Base-by-base conservation (phyloP, 345 rosid genomes). In the Geranium rotundifolium region DNA sequence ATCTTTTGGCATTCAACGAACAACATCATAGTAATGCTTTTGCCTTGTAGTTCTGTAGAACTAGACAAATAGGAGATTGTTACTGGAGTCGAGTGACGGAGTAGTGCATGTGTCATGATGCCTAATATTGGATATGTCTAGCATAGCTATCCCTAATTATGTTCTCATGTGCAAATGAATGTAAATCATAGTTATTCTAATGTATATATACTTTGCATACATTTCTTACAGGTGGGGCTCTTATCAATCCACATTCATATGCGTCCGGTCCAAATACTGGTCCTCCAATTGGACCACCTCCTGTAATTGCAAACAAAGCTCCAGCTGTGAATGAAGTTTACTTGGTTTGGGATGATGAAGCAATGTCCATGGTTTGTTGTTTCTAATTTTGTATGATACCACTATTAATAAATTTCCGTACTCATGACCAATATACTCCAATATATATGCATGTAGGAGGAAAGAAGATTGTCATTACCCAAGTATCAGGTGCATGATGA, bases 401-500 rank as follows among this genome's bases (percentile, higher is more conserved):
- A n/a, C n/a, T n/a, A n/a, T n/a, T 2, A 14, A 30, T 34, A 23
- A 4, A 14, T 54, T 19, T 37, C 13, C 27, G 5, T n/a, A 7
- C 19, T 56, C 14, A 15, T 23, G 19, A 10, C n/a, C 15, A 69
- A 61, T n/a, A 67, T 69, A 41, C 63, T n/a, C 15, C 70, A 61
- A 67, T 69, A 41, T 64, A 55, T 65, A 66, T 60, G n/a, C 63
- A 61, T 74, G 37, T 84, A 93, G 99, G 99, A 93, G 86, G 99
- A 93, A 77, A 88, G 99, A 79, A 88, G 99, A 80, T 79, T 93
- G 89, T 85, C 90, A 49, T 77, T 80, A 52, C 71, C 81, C 7
- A 88, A 88, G 80, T 93, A 90, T 90, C 96, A 93, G 86, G 87
- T 90, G 84, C 99, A 93, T 81, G 99, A 93, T 77, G 99, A 93